These are phyloP conservation scores for Amylocarpus encephaloides DNA, from an alignment of 2,329 filamentous ascomycete genomes.

Conservation along the genomic window DNA sequence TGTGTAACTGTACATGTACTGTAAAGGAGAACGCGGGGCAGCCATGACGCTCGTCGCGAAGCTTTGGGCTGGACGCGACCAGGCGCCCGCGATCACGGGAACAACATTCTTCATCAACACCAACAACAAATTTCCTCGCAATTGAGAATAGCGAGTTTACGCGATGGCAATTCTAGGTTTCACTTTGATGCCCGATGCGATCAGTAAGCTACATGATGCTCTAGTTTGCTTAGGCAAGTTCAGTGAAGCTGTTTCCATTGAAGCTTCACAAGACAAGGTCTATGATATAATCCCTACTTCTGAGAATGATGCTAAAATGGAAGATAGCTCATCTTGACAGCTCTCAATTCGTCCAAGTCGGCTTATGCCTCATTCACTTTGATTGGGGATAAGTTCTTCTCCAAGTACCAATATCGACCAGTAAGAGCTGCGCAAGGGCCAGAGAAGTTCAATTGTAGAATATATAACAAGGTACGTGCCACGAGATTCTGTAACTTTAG, in stretches of 20 bases:
- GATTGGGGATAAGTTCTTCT: constrained; percentile 62
- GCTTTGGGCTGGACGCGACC: neutral
- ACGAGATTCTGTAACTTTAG: neutral
- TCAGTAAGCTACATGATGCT: constrained; percentile 64
- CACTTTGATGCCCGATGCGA: constrained; percentile 66
- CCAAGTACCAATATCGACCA: constrained; percentile 61
- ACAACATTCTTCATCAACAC: neutral
- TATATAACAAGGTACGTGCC: constrained; percentile 63
- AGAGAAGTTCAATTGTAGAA: constrained; percentile 64
- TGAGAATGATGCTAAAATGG: constrained; percentile 4
- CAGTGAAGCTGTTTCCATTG: constrained; percentile 70
- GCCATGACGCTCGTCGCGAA: constrained; percentile 6
- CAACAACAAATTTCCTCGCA: neutral
- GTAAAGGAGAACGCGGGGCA: constrained; percentile 10
- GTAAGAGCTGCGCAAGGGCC: constrained; percentile 14
- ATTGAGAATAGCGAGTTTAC: no score
- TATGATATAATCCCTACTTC: neutral
- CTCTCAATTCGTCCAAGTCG: constrained; percentile 74
- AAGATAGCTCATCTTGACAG: constrained; percentile 61
- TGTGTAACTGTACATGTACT: no score
- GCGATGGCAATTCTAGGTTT: constrained; percentile 62
- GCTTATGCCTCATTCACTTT: constrained; percentile 70
- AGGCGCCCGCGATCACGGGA: neutral
- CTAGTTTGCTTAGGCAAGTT: constrained; percentile 72
- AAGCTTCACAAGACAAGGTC: constrained; percentile 35